Evolutionary conservation across 2,329 filamentous ascomycete species (phyloP), one percentile per base, ranked within the genome.

Genomic region (Periconia digitata): DNA sequence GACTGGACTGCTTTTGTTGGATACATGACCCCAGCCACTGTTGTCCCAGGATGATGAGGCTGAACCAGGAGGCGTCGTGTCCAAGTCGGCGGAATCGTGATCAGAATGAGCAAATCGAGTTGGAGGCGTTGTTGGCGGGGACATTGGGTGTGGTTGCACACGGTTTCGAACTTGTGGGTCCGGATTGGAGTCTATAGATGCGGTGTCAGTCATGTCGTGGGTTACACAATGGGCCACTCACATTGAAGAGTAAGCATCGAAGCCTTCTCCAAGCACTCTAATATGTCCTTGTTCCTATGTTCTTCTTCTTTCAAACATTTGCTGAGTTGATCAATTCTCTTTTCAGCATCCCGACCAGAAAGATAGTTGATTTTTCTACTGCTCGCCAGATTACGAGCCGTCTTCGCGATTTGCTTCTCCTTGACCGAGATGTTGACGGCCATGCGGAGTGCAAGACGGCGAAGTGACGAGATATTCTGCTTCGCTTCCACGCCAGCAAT

Each of bases 351-450:
- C 27, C 55, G 66, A 18, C 59, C 58, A 8, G 67, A 53, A 2
- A 70, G 45, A 36, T 72, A 71, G 22, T 56, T 58, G 21, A 51
- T 64, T 35, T 63, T 69, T 44, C 69, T 58, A 35, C 58, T 66
- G 21, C 53, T 63, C 6, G 66, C 63, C 27, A 72, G 46, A 27
- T 59, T 69, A 24, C 62, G 55, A 16, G 69, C 64, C 10, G 62
- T 64, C 13, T 56, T 63, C 18, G 64, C 67, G 44, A 71, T 70
- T 41, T 70, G 64, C 44, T 66, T 66, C 47, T 72, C 69, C 54
- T 71, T 72, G 32, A 72, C 66, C 13, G 66, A 69, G 23, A 71
- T 72, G 36, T 68, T 71, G 27, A 71, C 64, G 13, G 66, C 69
- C 57, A 72, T 67, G 40, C 69, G 67, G 46, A 72, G 63, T 10